phyloP scores from a whole-genome alignment of 257 asterid species.

The Asclepias syriaca region DNA sequence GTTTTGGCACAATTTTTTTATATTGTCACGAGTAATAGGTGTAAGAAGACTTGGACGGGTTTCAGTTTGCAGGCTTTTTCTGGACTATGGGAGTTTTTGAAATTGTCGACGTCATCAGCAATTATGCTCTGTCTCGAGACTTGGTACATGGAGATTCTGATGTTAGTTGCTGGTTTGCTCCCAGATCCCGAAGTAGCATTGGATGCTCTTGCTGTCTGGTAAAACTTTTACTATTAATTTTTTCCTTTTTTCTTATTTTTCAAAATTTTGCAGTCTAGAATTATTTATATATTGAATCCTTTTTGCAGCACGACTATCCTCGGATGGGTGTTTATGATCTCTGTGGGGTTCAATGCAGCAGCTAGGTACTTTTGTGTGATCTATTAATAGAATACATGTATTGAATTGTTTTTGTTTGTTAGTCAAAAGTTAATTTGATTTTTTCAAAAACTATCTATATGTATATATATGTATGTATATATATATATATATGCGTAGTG shows the following conservation, averaged over 20 bases:
- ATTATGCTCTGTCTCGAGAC: slow-evolving; percentile 27
- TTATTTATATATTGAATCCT: no score
- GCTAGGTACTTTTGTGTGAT: slow-evolving; percentile 23
- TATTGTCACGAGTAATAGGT: slow-evolving; percentile 10
- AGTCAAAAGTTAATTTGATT: no score
- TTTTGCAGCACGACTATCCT: slow-evolving; percentile 25
- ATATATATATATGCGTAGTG: slow-evolving; percentile 6
- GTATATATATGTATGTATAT: no score
- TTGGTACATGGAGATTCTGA: slow-evolving; percentile 19
- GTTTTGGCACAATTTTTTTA: slow-evolving; percentile 22
- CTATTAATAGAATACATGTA: background rate
- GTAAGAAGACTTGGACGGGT: slow-evolving; percentile 23
- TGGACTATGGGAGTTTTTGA: slow-evolving; percentile 22
- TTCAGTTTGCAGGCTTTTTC: slow-evolving; percentile 22
- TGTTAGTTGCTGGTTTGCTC: slow-evolving; percentile 22
- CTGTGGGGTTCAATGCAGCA: slow-evolving; percentile 37
- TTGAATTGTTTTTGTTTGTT: no score
- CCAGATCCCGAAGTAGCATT: slow-evolving; percentile 19
- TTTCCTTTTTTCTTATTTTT: no score
- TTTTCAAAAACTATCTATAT: no score
- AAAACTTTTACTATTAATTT: background rate
- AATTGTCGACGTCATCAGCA: slow-evolving; percentile 23
- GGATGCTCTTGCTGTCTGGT: slow-evolving; percentile 22
- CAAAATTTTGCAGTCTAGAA: background rate
- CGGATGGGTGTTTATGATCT: slow-evolving; percentile 32